Evolutionary conservation across 495 filamentous ascomycete species (phyloP).

Genomic region (Aspergillus ostianus): DNA sequence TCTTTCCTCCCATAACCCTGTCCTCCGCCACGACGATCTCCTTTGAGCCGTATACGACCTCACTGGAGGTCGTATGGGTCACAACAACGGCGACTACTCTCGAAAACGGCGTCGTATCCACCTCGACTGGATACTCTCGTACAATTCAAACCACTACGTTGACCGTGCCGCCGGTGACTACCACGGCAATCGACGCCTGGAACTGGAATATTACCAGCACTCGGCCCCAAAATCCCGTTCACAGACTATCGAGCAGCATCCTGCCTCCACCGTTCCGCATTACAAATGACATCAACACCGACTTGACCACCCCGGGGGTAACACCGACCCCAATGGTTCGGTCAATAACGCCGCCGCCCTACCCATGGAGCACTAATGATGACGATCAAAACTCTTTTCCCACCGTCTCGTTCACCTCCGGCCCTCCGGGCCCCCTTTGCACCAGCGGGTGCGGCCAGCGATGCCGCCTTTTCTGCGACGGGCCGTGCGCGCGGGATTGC

Average conservation of each 20-base stretch:
- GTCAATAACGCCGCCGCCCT: not conserved
- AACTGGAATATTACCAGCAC: not conserved
- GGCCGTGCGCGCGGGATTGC: not conserved
- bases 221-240: not conserved
- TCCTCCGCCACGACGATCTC: not conserved
- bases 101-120: not conserved
- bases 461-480: not conserved
- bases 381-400: not conserved
- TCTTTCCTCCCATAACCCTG: conserved; percentile 2
- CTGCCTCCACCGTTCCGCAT: conserved; percentile 5
- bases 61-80: conserved; percentile 6
- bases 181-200: conserved; percentile 2
- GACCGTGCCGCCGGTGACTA: not conserved
- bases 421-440: not conserved
- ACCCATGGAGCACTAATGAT: not conserved
- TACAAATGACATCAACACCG: not conserved
- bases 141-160: not conserved
- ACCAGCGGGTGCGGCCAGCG: not conserved
- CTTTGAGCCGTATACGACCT: conserved; percentile 2
- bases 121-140: not conserved
- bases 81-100: not conserved
- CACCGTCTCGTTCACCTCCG: not conserved
- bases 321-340: no score
- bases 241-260: not conserved
- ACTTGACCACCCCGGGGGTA: no score